Base-by-base conservation (phyloP, 2,329 filamentous ascomycete genomes). In the Xylaria digitata region DNA sequence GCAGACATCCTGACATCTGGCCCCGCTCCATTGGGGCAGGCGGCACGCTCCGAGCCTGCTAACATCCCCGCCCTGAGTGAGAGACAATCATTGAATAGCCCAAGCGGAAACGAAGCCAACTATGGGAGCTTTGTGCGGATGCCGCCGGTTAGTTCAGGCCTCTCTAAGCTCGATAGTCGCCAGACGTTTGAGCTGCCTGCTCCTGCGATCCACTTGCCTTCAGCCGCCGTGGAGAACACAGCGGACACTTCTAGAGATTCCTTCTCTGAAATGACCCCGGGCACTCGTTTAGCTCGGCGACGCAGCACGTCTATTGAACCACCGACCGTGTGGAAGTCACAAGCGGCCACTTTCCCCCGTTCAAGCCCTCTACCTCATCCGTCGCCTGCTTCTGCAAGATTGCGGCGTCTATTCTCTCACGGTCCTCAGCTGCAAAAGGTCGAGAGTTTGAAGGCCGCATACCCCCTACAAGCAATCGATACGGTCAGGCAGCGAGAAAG, bases 401-500 rank as follows among this genome's bases (percentile, higher is more conserved):
- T 84, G 30, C 74, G 77, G 9, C 79, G 83, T 30, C 74, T 84
- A 32, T 82, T 85, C 68, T 80, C 82, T 0, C 73, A 76, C 6
- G 71, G 75, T 32, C 80, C 73, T 56, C 79, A 67, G 77, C 78
- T 80, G 3, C 73, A 80, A 34, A 72, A 73, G 40, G 72, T 69
- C 1, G 77, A 78, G 0, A 74, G 79, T 72, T 72, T 80, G 62
- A 78, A 80, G 78, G 70, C 79, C 72, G 79, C 86, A 62, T 75
- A 81, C 76, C 77, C 81, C 50, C 70, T 84, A 75, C 78, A 83
- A 56, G 78, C 81, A 26, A 75, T 86, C 30, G 72, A 82, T 77
- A 71, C 80, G 45, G 84, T 96, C 3, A 90, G 92, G 50, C 84
- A 89, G 63, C 86, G 89, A 19, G 90, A 97, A 78, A 86, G 86